Percentiles rank a stretch among this genome's conserved stretches.
Conservation (phyloP, 164 flowering plant species). For the Annona cherimola region DNA sequence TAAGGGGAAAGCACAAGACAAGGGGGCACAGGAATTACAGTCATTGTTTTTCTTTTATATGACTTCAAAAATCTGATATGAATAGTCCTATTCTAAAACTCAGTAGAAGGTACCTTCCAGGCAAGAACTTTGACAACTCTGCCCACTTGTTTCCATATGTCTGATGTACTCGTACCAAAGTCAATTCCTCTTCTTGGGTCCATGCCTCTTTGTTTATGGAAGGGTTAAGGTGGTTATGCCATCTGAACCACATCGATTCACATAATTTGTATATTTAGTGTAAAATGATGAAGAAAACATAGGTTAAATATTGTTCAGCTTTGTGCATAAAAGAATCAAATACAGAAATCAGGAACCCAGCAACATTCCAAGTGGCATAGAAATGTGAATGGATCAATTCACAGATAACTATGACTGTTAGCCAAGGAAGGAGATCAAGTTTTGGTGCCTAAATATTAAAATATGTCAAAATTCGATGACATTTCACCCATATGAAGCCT, state of each 20-base stretch:
- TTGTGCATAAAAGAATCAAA: neutral
- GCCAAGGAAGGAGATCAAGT: neutral
- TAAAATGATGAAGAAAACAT: neutral
- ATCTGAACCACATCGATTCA: constrained; percentile 34
- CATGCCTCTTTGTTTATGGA: constrained; percentile 91
- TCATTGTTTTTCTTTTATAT: too few species aligned
- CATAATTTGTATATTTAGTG: neutral
- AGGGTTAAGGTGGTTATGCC: constrained; percentile 99
- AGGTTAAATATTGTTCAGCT: neutral
- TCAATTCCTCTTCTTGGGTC: constrained; percentile 96
- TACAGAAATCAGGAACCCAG: neutral
- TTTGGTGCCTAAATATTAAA: neutral
- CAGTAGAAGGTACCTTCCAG: constrained; percentile 61
- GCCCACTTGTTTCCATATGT: constrained; percentile 97
- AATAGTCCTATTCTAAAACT: too few species aligned
- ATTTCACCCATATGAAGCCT: neutral
- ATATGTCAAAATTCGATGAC: neutral
- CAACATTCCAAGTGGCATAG: neutral
- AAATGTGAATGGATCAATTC: neutral
- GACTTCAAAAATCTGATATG: too few species aligned
- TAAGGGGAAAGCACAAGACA: too few species aligned
- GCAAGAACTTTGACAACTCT: constrained; percentile 84
- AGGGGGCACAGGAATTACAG: too few species aligned
- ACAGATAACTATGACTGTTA: neutral
- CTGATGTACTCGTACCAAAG: constrained; percentile 86